Conservation (phyloP, 2,329 filamentous ascomycete species). For the Zymoseptoria ardabiliae region DNA sequence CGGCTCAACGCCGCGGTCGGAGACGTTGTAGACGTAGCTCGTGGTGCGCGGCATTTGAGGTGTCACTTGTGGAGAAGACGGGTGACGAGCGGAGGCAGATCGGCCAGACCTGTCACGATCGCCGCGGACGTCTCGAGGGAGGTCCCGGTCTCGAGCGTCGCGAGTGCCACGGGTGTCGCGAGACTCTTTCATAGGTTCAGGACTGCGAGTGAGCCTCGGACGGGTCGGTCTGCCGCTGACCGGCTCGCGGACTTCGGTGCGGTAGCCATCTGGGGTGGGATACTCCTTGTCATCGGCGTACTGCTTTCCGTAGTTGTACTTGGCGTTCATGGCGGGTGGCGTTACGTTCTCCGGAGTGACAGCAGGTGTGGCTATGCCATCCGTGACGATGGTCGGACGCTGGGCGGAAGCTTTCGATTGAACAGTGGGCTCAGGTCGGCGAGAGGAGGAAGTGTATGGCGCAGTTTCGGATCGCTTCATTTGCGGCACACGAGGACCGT, state of each 20-base stretch:
- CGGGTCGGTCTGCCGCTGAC: slow-evolving; percentile 6
- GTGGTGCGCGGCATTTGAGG: slow-evolving; percentile 19
- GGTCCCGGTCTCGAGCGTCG: slow-evolving; percentile 4
- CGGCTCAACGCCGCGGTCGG: slow-evolving; percentile 16
- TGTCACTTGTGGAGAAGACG: slow-evolving; percentile 12
- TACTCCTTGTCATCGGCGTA: slow-evolving; percentile 29
- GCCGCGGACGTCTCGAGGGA: slow-evolving; percentile 2
- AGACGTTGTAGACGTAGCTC: slow-evolving; percentile 21
- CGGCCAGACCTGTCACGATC: slow-evolving; percentile 9
- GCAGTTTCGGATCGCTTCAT: slow-evolving; percentile 39
- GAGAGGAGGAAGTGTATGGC: slow-evolving; percentile 21
- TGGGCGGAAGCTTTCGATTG: slow-evolving; percentile 17
- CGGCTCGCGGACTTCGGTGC: slow-evolving; percentile 20
- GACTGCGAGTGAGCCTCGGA: slow-evolving; percentile 20
- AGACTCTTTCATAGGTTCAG: slow-evolving; percentile 19
- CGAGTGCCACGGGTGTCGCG: slow-evolving; percentile 10
- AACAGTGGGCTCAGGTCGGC: slow-evolving; percentile 10
- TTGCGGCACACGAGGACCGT: slow-evolving; percentile 28
- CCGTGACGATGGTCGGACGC: slow-evolving; percentile 21
- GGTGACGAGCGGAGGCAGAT: slow-evolving; percentile 20
- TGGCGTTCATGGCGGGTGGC: slow-evolving; percentile 8
- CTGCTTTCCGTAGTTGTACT: slow-evolving; percentile 21
- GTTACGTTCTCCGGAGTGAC: slow-evolving; percentile 21
- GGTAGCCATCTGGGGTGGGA: slow-evolving; percentile 25
- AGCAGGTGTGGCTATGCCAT: slow-evolving; percentile 22